Evolutionary conservation across 2,329 filamentous ascomycete genomes (phyloP).

Genomic region (Fusarium scirpi): DNA sequence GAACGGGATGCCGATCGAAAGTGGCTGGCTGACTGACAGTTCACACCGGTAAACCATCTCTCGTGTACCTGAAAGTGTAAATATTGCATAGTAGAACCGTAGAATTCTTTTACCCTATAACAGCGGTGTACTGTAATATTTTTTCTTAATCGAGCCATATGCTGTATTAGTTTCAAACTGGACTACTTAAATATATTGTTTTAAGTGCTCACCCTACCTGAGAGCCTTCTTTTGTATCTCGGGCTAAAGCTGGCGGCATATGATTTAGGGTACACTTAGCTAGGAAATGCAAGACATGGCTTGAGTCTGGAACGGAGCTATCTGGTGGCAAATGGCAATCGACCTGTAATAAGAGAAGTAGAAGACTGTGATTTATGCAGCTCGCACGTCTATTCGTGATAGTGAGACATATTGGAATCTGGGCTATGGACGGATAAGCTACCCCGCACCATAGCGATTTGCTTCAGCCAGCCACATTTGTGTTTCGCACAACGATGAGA

Average conservation of each 20-base stretch:
- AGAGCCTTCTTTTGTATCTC: neutral
- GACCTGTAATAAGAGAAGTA: neutral
- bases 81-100: no score
- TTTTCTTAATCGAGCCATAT: no score
- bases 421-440: neutral
- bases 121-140: no score
- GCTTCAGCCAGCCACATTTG: neutral
- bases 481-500: neutral
- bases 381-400: neutral
- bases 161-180: no score
- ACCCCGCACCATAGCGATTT: neutral
- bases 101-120: no score
- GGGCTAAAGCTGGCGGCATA: neutral
- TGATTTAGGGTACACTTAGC: neutral
- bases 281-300: rapidly evolving
- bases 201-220: no score
- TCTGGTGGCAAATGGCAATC: rapidly evolving
- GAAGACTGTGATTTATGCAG: neutral
- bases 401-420: neutral
- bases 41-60: neutral
- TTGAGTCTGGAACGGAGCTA: neutral
- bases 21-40: neutral
- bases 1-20: neutral
- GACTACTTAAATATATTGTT: no score
- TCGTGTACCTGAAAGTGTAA: neutral